phyloP scores from a whole-genome alignment of 768 basidiomycete genomes.

The Candolleomyces eurysporus region DNA sequence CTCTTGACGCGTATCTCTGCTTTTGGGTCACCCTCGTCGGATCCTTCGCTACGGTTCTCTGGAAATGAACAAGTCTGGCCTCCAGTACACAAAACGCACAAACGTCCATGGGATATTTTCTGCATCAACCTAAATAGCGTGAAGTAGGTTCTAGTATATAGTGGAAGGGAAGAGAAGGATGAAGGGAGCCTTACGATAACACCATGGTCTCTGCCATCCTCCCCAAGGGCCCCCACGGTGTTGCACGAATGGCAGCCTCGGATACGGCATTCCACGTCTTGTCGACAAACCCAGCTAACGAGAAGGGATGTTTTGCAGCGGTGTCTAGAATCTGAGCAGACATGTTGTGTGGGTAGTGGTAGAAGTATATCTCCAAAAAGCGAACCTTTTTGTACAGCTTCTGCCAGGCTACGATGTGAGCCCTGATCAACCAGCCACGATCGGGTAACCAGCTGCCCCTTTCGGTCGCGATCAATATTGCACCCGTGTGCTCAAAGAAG shows the following conservation, averaged over 20 bases:
- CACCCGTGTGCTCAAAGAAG: too few species aligned
- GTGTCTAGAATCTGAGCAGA: constrained; percentile 37
- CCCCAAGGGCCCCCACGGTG: constrained; percentile 39
- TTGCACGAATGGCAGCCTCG: constrained; percentile 40
- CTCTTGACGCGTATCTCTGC: constrained; percentile 48
- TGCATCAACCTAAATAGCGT: constrained; percentile 35
- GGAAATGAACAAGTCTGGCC: constrained; percentile 47
- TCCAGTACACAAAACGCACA: constrained; percentile 41
- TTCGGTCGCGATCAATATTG: background rate
- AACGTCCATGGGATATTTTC: constrained; percentile 46
- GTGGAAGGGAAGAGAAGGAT: background rate
- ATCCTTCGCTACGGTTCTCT: constrained; percentile 13
- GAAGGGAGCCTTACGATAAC: constrained; percentile 37
- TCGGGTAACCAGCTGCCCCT: background rate
- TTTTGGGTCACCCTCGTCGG: constrained; percentile 21
- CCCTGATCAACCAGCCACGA: background rate
- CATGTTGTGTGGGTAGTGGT: constrained; percentile 20
- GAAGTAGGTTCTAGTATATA: background rate
- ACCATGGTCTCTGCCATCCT: constrained; percentile 45
- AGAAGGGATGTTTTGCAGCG: constrained; percentile 42
- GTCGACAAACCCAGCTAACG: constrained; percentile 40
- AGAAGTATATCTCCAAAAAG: background rate
- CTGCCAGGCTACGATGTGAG: background rate
- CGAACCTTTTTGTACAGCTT: background rate
- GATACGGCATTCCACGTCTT: constrained; percentile 38